phyloP scores from a whole-genome alignment of 805 yeast genomes.

The Phaffomyces antillensis region DNA sequence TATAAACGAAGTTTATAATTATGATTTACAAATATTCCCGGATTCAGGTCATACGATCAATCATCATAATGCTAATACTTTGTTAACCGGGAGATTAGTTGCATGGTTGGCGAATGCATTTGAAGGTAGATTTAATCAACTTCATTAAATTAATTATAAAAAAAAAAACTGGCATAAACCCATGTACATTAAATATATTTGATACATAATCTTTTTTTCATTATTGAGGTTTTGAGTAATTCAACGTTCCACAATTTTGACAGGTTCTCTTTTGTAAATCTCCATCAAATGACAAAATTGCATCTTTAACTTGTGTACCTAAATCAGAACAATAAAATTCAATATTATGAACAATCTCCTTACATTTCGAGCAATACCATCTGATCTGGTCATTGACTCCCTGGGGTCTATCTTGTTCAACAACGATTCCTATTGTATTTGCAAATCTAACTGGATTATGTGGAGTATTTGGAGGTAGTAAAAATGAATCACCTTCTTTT shows the following conservation, averaged over 20 bases:
- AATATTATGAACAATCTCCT: constrained; percentile 55
- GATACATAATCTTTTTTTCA: not conserved
- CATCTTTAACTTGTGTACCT: constrained; percentile 86
- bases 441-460: constrained; percentile 87
- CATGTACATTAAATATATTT: too few relatives aligned
- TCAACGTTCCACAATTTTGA: constrained; percentile 62
- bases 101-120: constrained; percentile 58
- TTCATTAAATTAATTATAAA: not conserved
- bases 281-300: constrained; percentile 62
- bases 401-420: constrained; percentile 84
- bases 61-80: constrained; percentile 69
- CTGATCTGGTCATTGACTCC: constrained; percentile 65
- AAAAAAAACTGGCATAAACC: too few relatives aligned
- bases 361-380: constrained; percentile 81
- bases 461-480: constrained; percentile 79
- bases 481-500: constrained; percentile 80
- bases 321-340: constrained; percentile 72
- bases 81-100: constrained; percentile 61
- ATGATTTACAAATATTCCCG: constrained; percentile 84
- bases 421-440: constrained; percentile 81
- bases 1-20: constrained; percentile 49
- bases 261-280: constrained; percentile 66
- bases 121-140: constrained; percentile 27
- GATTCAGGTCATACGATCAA: constrained; percentile 85
- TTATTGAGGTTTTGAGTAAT: constrained; percentile 54